Percentiles rank a stretch among this genome's conserved stretches.
Evolutionary conservation across 441 rosid species (phyloP).

Genomic region (Macaranga tanarius): DNA sequence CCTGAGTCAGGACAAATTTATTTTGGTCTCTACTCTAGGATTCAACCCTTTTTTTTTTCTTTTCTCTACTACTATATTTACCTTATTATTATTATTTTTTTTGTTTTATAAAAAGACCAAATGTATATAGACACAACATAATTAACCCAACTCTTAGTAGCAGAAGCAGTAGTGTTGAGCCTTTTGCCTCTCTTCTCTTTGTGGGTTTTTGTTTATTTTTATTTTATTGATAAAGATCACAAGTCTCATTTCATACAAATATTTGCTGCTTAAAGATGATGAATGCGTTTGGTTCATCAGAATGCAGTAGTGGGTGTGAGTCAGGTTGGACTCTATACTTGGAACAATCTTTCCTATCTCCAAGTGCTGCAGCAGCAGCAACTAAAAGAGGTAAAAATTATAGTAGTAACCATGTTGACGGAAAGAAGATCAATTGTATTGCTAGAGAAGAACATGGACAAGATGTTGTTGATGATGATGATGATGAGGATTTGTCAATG

Average conservation of each 20-base stretch:
- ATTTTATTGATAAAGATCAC: background rate
- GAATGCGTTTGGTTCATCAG: slow-evolving; percentile 53
- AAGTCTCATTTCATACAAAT: background rate
- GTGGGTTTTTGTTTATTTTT: background rate
- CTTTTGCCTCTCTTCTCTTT: background rate
- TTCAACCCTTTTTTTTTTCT: slow-evolving; percentile 31
- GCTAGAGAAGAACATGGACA: slow-evolving; percentile 25
- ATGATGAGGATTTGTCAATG: slow-evolving; percentile 83
- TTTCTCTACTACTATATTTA: background rate
- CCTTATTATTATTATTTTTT: too few species aligned
- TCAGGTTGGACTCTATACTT: slow-evolving; percentile 96
- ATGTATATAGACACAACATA: background rate
- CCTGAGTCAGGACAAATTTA: slow-evolving; percentile 33
- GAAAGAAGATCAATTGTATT: background rate
- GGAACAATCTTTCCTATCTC: slow-evolving; percentile 62
- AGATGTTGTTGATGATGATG: slow-evolving; percentile 52
- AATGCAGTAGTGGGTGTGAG: slow-evolving; percentile 78
- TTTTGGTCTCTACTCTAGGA: slow-evolving; percentile 24
- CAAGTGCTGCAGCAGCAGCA: slow-evolving; percentile 23
- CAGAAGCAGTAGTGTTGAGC: background rate
- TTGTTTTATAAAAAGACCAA: background rate
- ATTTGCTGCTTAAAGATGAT: slow-evolving; percentile 27
- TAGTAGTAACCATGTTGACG: slow-evolving; percentile 8
- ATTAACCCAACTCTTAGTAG: background rate
- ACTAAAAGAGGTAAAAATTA: slow-evolving; percentile 22